Conservation (phyloP, 257 asterid species). For the Solanum verrucosum region DNA sequence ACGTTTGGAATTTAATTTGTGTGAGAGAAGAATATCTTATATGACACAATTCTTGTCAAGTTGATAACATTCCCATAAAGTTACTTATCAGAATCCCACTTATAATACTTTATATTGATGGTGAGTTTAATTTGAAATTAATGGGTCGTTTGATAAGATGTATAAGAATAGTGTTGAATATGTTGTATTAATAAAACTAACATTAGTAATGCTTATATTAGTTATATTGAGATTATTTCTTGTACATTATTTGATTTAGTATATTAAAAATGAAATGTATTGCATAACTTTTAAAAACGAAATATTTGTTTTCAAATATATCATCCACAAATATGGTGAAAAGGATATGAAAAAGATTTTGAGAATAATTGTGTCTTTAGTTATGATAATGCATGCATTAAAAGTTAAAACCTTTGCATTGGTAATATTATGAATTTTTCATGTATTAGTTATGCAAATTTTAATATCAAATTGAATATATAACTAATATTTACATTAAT, state of each 20-base stretch:
- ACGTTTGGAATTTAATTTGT: not conserved
- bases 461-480: not conserved
- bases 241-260: not conserved
- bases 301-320: not conserved
- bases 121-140: not conserved
- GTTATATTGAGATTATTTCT: too few relatives aligned
- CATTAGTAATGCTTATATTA: too few relatives aligned
- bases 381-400: not conserved
- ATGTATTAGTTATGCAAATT: not conserved
- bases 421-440: not conserved
- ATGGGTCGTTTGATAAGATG: too few relatives aligned
- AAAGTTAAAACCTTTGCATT: not conserved
- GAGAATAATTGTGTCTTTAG: not conserved
- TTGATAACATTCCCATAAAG: not conserved
- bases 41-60: not conserved
- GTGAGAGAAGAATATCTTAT: not conserved
- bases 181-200: not conserved
- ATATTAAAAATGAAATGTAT: not conserved
- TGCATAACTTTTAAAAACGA: not conserved
- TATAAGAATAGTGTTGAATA: too few relatives aligned
- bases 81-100: not conserved
- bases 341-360: not conserved
- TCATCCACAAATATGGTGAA: not conserved
- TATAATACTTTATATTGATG: not conserved
- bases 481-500: not conserved